Evolutionary conservation across 2,329 filamentous ascomycete genomes (phyloP).

Genomic region (Talaromyces sp.): DNA sequence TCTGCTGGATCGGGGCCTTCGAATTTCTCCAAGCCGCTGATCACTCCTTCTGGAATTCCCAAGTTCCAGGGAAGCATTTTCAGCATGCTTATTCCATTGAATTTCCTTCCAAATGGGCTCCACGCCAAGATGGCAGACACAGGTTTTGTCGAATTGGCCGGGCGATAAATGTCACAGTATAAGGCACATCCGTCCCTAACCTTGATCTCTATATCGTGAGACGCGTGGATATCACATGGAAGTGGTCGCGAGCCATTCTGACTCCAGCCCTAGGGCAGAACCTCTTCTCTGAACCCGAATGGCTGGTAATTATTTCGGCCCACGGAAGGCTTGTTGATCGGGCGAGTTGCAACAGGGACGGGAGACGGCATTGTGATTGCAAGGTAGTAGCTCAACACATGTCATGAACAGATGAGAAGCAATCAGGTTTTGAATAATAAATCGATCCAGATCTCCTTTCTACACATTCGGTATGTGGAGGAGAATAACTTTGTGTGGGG

Average conservation of each 20-base stretch:
- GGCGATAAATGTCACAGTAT: background rate
- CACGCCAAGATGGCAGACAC: background rate
- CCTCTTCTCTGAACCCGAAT: background rate
- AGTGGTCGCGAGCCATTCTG: background rate
- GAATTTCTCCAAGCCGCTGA: background rate
- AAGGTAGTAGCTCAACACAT: background rate
- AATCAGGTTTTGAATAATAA: background rate
- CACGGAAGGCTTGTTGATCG: background rate
- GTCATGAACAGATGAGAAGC: background rate
- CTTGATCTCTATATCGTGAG: background rate
- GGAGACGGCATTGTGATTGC: background rate
- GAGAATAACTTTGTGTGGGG: background rate
- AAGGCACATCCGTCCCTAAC: background rate
- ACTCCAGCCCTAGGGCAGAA: background rate
- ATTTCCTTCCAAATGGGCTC: background rate
- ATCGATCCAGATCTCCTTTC: background rate
- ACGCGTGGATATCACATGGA: background rate
- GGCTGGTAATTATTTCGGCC: background rate
- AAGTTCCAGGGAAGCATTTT: background rate
- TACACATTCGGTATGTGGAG: background rate
- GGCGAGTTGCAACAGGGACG: background rate
- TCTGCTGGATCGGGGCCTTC: constrained; percentile 23
- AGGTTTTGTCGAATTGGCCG: background rate
- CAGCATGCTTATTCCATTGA: background rate
- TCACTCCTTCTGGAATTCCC: background rate